A percentile compares a stretch with the other conserved stretches of the same genome.
Conservation (phyloP, 768 basidiomycete species). For the Boletus tomentosulus region DNA sequence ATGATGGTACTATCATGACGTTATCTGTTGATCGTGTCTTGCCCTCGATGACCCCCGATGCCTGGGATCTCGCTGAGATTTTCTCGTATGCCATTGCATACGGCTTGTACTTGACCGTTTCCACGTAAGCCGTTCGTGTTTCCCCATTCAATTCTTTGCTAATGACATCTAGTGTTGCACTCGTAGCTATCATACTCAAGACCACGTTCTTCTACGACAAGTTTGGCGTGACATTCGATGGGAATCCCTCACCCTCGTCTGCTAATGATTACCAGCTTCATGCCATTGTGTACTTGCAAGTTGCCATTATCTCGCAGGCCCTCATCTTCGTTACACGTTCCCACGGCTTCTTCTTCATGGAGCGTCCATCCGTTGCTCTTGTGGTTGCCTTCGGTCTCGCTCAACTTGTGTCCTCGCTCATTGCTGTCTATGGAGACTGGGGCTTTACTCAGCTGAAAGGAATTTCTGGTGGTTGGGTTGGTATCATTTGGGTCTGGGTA, state of each 20-base stretch:
- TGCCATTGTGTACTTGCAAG: constrained; percentile 91
- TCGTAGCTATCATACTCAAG: constrained; percentile 81
- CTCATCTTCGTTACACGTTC: constrained; percentile 95
- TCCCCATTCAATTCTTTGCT: constrained; percentile 8
- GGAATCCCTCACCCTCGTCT: constrained; percentile 20
- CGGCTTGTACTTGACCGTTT: constrained; percentile 87
- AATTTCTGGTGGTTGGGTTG: constrained; percentile 93
- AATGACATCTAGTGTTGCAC: constrained; percentile 48
- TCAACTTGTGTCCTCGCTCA: constrained; percentile 93
- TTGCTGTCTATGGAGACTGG: constrained; percentile 91
- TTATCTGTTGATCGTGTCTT: constrained; percentile 93
- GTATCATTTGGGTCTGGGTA: constrained; percentile 97
- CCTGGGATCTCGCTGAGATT: constrained; percentile 95
- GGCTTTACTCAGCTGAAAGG: constrained; percentile 81
- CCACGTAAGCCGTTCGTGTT: constrained; percentile 59
- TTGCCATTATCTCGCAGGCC: constrained; percentile 98
- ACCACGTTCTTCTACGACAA: constrained; percentile 86
- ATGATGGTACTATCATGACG: constrained; percentile 99
- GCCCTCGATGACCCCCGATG: constrained; percentile 88
- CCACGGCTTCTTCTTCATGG: constrained; percentile 96
- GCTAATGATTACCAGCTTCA: constrained; percentile 72
- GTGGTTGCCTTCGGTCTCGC: constrained; percentile 89
- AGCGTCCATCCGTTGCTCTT: constrained; percentile 86
- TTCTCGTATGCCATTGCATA: constrained; percentile 95
- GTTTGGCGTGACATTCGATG: constrained; percentile 65